Percentiles rank a stretch among this genome's conserved stretches.
phyloP scores from a whole-genome alignment of 2,329 filamentous ascomycete species.

The Aspergillus caelatus region DNA sequence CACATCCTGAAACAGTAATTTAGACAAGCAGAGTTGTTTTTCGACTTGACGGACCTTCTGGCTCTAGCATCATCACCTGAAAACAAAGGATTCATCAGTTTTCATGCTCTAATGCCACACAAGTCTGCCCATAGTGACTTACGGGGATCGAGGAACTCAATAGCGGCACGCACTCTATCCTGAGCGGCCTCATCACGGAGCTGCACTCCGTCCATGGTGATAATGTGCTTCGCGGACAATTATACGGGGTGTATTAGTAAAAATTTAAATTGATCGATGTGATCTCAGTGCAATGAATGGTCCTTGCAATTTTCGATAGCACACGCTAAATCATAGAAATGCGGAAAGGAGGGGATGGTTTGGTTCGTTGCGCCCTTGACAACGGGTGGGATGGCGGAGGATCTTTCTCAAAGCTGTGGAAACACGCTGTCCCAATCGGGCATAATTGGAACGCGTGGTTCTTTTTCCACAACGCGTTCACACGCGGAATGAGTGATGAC shows the following conservation, averaged over 20 bases:
- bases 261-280: constrained; percentile 1
- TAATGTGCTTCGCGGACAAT: constrained; percentile 17
- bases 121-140: constrained; percentile 38
- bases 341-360: constrained; percentile 11
- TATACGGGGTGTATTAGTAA: constrained; percentile 11
- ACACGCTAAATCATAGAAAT: not conserved
- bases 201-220: constrained; percentile 69
- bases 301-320: not conserved
- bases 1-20: not conserved
- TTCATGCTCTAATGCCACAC: not conserved
- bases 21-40: not conserved
- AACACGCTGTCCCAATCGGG: constrained; percentile 35
- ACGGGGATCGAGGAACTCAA: constrained; percentile 94
- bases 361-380: constrained; percentile 5
- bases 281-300: constrained; percentile 16
- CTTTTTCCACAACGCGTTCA: constrained; percentile 3
- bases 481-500: constrained; percentile 17
- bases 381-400: constrained; percentile 26
- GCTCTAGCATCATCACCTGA: constrained; percentile 61
- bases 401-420: constrained; percentile 21
- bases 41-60: constrained; percentile 49
- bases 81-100: constrained; percentile 19
- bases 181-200: constrained; percentile 82
- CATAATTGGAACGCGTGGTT: constrained; percentile 38
- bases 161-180: constrained; percentile 82